Evolutionary conservation across 768 basidiomycete genomes (phyloP), one percentile per base, ranked within the genome.

Genomic region (Suillus subalutaceus): DNA sequence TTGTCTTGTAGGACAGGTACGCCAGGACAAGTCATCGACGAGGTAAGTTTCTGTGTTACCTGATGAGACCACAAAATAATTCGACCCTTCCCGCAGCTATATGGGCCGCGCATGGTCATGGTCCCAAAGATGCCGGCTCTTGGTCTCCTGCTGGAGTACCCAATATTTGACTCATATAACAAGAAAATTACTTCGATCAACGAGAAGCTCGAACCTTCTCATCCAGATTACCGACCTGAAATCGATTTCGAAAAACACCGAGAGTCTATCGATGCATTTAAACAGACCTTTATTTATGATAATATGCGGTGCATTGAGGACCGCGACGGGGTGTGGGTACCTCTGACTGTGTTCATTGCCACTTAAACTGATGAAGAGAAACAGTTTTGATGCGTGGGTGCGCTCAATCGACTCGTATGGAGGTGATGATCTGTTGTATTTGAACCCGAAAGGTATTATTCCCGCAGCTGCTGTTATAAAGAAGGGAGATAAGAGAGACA

Each of bases 81-180:
- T 48, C n/a, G 12, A 18, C 13, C 43, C 59, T 55, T 12, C 46
- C 20, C 18, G 9, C 79, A 90, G 93, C 83, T 94, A 18, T 99
- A 92, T 71, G 90, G 90, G 2, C 89, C 91, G 4, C 85, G 87
- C 18, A 80, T 81, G 48, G 92, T 96, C 43, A 87, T 93, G 73
- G 85, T 98, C 26, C 97, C 97, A 20, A 98, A 97, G 80, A 97
- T 98, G 82, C 97, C 97, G 15, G 91, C 96, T 2, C 84, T 99
- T 20, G 97, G 97, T 15, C 85, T 99, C 6, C 81, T 99, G 30
- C 87, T 99, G 32, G 95, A 99, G 79, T 84, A 92, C 69, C 93
- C 93, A 3, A 84, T 94, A 63, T 94, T 93, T 70, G 86, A 89
- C 59, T 86, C 86, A 7, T 96, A 94, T 78, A 93, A 93, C 75